These are phyloP conservation scores for Sarocladium kiliense DNA, from an alignment of 2,329 filamentous ascomycete genomes.

Conservation along the genomic window DNA sequence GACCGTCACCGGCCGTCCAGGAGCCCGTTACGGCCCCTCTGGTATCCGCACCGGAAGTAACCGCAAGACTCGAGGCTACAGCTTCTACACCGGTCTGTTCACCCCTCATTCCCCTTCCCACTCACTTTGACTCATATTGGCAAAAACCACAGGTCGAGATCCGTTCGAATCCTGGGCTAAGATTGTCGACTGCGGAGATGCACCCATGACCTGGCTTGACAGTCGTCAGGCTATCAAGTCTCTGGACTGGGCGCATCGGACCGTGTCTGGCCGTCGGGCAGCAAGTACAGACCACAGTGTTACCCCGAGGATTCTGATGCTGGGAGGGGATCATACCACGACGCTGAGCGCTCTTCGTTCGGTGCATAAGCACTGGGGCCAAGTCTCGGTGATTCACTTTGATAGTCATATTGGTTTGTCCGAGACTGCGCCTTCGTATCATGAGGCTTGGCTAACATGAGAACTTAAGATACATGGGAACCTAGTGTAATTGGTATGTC, in stretches of 20 bases:
- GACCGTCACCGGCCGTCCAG: conserved; percentile 74
- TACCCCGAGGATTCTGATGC: conserved; percentile 42
- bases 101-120: background rate
- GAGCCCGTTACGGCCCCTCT: conserved; percentile 73
- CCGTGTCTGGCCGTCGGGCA: conserved; percentile 25
- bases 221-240: conserved; percentile 70
- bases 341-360: conserved; percentile 61
- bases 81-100: conserved; percentile 11
- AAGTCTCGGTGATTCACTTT: conserved; percentile 64
- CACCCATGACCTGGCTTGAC: conserved; percentile 76
- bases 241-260: conserved; percentile 70
- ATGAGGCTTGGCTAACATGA: too few relatives aligned
- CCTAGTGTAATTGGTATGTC: background rate
- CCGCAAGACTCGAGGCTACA: conserved; percentile 10
- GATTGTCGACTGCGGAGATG: conserved; percentile 80
- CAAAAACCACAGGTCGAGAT: conserved; percentile 57
- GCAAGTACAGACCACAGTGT: background rate
- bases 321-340: conserved; percentile 65
- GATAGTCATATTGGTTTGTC: conserved; percentile 71
- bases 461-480: background rate
- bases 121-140: background rate
- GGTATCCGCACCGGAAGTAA: conserved; percentile 71
- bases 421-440: conserved; percentile 35
- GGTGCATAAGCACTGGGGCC: conserved; percentile 52
- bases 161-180: conserved; percentile 73